These are phyloP conservation scores for Fusarium sp. DNA, from an alignment of 2,329 filamentous ascomycete genomes.

Conservation along the genomic window DNA sequence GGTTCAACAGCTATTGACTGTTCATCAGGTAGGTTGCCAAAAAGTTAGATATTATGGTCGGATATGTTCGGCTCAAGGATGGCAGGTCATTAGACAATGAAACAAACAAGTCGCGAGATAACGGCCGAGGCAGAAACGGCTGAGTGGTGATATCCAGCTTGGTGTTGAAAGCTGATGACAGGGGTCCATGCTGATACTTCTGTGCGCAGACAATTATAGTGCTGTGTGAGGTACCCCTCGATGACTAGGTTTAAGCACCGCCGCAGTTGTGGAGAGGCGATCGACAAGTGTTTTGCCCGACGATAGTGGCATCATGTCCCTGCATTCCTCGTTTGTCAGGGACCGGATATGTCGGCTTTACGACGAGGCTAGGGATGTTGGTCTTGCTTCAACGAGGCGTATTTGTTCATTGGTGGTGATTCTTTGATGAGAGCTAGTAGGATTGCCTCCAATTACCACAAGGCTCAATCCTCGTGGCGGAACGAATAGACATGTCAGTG, in stretches of 20 bases:
- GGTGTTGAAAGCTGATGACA: not conserved
- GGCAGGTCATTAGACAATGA: not conserved
- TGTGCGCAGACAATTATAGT: rapidly evolving
- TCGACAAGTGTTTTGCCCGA: constrained; percentile 4
- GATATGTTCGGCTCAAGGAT: not conserved
- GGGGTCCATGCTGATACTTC: constrained; percentile 13
- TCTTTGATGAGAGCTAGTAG: not conserved
- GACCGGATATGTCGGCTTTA: not conserved
- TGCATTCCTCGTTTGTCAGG: not conserved
- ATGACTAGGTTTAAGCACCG: not conserved
- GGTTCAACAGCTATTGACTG: not conserved
- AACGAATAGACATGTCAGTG: not conserved
- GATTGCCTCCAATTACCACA: not conserved
- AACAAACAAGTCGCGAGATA: not conserved
- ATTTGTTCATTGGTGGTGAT: not conserved
- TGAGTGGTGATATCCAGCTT: not conserved
- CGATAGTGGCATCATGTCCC: not conserved
- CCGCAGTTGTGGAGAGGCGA: constrained; percentile 4
- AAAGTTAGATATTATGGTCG: not conserved
- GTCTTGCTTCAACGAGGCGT: not conserved
- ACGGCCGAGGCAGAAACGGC: constrained; percentile 11
- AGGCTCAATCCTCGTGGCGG: not conserved
- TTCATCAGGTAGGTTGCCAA: not conserved
- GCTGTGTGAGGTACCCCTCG: not conserved
- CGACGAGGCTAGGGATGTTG: not conserved